Conservation (phyloP, 352 stramenopile species). For the Phytophthora macrochlamydospora region DNA sequence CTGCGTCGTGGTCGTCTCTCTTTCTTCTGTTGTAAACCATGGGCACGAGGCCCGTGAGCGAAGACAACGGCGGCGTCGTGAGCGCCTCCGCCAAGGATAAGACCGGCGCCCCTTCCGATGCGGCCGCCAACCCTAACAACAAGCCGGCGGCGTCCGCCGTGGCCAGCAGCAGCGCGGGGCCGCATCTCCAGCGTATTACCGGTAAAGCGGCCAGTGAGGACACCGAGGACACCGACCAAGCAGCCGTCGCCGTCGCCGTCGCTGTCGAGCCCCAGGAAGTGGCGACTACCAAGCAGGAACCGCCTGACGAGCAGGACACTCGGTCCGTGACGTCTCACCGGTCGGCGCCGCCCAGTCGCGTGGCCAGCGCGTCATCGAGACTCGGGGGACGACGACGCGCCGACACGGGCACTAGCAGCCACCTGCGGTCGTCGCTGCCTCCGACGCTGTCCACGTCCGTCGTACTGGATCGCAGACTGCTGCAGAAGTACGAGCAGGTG, state of each 20-base stretch:
- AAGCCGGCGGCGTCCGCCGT: background rate
- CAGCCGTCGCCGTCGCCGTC: background rate
- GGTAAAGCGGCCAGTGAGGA: background rate
- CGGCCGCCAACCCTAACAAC: slow-evolving; percentile 5
- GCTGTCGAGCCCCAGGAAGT: background rate
- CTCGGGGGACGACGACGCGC: slow-evolving; percentile 28
- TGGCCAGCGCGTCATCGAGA: slow-evolving; percentile 17
- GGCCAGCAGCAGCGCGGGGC: slow-evolving; percentile 5
- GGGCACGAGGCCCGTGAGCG: slow-evolving; percentile 30
- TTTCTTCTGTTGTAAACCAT: slow-evolving; percentile 14
- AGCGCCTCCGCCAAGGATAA: background rate
- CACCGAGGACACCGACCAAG: slow-evolving; percentile 19
- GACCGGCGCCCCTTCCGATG: slow-evolving; percentile 5
- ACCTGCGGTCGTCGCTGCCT: slow-evolving; percentile 42
- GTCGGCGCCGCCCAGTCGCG: slow-evolving; percentile 8
- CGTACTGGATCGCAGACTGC: slow-evolving; percentile 64
- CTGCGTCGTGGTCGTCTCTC: slow-evolving; percentile 4
- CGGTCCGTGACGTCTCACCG: slow-evolving; percentile 8
- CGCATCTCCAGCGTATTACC: slow-evolving; percentile 24
- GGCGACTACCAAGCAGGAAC: too few species aligned
- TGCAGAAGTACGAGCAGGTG: slow-evolving; percentile 80
- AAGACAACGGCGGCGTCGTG: slow-evolving; percentile 25
- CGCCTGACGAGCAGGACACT: too few species aligned
- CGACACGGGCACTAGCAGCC: slow-evolving; percentile 30
- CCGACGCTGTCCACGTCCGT: slow-evolving; percentile 36